Conservation (phyloP, 257 asterid genomes). For the Fraxinus americana region DNA sequence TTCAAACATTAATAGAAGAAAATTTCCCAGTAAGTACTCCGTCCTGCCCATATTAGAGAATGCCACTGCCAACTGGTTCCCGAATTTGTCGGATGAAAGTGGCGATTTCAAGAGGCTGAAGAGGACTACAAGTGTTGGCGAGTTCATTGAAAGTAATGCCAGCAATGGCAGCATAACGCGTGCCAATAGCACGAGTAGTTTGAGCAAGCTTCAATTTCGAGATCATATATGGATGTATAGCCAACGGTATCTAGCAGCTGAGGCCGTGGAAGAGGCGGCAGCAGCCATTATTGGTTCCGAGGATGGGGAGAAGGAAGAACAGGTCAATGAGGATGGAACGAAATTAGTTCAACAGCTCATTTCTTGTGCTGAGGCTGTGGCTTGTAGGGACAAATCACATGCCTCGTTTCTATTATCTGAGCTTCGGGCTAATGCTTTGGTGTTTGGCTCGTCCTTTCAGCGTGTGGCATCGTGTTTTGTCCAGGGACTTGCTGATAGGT, state of each 20-base stretch:
- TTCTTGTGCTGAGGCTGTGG: conserved; percentile 85
- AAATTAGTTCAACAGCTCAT: conserved; percentile 66
- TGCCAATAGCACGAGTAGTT: conserved; percentile 40
- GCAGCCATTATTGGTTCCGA: conserved; percentile 28
- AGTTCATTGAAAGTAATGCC: conserved; percentile 29
- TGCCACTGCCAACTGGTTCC: conserved; percentile 37
- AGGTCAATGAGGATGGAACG: conserved; percentile 50
- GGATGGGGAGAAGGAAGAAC: conserved; percentile 19
- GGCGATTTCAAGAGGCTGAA: conserved; percentile 50
- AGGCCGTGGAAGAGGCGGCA: conserved; percentile 55
- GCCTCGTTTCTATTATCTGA: conserved; percentile 60
- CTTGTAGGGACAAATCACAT: conserved; percentile 68
- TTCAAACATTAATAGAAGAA: conserved; percentile 32
- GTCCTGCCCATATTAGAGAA: conserved; percentile 34
- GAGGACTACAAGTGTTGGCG: conserved; percentile 36
- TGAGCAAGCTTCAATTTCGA: conserved; percentile 55
- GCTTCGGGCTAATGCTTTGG: conserved; percentile 65
- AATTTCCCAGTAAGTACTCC: conserved; percentile 20
- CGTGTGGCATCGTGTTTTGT: conserved; percentile 84
- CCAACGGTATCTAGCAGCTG: conserved; percentile 62
- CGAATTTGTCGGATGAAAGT: conserved; percentile 34
- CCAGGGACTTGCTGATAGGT: conserved; percentile 67
- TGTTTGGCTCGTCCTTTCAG: conserved; percentile 77
- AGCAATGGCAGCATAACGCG: conserved; percentile 24
- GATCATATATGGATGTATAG: conserved; percentile 64